Conservation (phyloP, 192 early-diverging fungal genomes). For the Rhizophagus prolifer region DNA sequence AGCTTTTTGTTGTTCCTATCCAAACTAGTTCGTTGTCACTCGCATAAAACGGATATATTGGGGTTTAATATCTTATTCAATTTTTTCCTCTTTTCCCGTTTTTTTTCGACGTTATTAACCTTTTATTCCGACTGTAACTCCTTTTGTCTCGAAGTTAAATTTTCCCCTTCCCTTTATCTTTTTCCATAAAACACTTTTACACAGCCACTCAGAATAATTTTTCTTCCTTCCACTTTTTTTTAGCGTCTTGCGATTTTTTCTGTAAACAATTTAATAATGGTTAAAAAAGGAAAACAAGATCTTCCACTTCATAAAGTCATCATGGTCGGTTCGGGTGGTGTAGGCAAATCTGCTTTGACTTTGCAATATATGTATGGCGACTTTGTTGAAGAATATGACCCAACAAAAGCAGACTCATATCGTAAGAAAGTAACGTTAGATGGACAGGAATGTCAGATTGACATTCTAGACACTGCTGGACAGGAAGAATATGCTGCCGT, state of each 20-base stretch:
- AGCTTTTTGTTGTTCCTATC: background rate
- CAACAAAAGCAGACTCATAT: constrained; percentile 90
- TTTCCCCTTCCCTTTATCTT: background rate
- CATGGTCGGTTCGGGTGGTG: constrained; percentile 89
- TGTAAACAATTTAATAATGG: constrained; percentile 47
- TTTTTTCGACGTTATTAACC: background rate
- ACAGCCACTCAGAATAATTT: background rate
- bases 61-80: background rate
- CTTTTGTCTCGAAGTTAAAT: background rate
- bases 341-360: constrained; percentile 87
- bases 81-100: background rate
- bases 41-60: background rate
- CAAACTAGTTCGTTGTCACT: background rate
- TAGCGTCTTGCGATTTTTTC: background rate
- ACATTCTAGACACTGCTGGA: constrained; percentile 87
- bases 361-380: constrained; percentile 92
- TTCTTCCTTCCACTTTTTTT: background rate
- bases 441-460: constrained; percentile 77
- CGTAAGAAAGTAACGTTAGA: constrained; percentile 79
- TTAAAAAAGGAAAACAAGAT: constrained; percentile 66
- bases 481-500: constrained; percentile 91
- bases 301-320: constrained; percentile 87
- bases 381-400: constrained; percentile 94
- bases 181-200: background rate
- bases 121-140: background rate